Evolutionary conservation across 2,329 filamentous ascomycete species (phyloP).

Genomic region (Aspergillus alliaceus): DNA sequence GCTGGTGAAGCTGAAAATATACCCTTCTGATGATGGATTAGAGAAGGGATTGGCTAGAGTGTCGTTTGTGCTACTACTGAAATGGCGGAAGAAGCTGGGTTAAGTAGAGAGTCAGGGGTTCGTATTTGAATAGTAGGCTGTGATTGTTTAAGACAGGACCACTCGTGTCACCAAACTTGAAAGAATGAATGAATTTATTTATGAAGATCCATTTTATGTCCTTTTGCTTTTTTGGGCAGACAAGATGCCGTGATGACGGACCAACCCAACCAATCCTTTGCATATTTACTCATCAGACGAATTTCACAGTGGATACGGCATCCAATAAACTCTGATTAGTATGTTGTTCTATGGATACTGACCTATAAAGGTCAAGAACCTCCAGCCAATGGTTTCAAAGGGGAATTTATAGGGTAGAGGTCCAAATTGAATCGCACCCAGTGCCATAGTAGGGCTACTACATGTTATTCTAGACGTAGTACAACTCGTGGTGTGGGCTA

Average conservation of each 20-base stretch:
- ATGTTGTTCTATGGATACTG: too few species aligned
- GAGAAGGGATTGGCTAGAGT: not conserved
- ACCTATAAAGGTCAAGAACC: too few species aligned
- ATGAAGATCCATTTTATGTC: not conserved
- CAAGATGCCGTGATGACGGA: not conserved
- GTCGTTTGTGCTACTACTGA: not conserved
- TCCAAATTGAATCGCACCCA: not conserved
- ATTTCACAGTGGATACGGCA: too few species aligned
- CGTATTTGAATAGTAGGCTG: not conserved
- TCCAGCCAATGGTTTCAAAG: not conserved
- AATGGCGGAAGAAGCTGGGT: not conserved
- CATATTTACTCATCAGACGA: too few species aligned
- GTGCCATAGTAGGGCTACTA: not conserved
- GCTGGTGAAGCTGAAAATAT: not conserved
- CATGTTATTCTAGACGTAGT: not conserved
- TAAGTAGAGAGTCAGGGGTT: not conserved
- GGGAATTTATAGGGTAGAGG: not conserved
- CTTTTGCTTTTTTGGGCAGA: not conserved
- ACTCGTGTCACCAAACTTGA: not conserved
- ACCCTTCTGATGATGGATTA: not conserved
- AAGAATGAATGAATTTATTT: not conserved
- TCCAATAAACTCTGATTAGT: too few species aligned
- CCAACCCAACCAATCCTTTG: too few species aligned
- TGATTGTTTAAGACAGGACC: not conserved
- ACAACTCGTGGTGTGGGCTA: not conserved